phyloP scores from a whole-genome alignment of 257 asterid species.

The Jasminum sambac region DNA sequence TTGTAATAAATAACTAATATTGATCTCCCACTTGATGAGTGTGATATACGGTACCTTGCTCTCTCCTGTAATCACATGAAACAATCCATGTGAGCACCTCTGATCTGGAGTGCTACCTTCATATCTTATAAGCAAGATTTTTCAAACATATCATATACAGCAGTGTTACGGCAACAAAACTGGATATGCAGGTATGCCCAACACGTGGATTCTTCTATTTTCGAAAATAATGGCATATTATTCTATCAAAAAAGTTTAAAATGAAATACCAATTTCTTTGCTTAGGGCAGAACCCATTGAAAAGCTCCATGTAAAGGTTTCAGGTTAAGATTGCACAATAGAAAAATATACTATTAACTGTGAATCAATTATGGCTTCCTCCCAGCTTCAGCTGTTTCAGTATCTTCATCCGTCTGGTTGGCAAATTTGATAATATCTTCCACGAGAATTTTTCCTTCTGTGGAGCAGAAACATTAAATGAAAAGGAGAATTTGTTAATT shows the following conservation, averaged over 20 bases:
- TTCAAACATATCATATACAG: background rate
- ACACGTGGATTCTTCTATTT: background rate
- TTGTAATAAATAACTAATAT: too few species aligned
- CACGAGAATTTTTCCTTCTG: constrained; percentile 93
- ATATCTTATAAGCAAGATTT: background rate
- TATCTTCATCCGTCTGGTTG: constrained; percentile 50
- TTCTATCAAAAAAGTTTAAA: background rate
- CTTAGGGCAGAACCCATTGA: background rate
- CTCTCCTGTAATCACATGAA: background rate
- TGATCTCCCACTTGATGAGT: too few species aligned
- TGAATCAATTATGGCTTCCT: constrained; percentile 38
- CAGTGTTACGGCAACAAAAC: background rate
- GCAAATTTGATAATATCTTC: constrained; percentile 84
- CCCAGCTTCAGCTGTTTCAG: constrained; percentile 51
- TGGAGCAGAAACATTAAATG: constrained; percentile 18
- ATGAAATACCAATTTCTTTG: background rate
- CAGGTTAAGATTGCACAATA: background rate
- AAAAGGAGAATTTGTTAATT: background rate
- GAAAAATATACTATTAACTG: background rate
- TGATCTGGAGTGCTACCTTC: too few species aligned
- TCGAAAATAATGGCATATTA: background rate
- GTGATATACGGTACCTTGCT: background rate
- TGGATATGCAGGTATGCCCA: background rate
- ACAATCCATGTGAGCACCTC: background rate
- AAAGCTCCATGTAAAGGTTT: background rate